These are phyloP conservation scores for Vigna trinervia DNA, from an alignment of 306 rosid genomes.

Conservation along the genomic window DNA sequence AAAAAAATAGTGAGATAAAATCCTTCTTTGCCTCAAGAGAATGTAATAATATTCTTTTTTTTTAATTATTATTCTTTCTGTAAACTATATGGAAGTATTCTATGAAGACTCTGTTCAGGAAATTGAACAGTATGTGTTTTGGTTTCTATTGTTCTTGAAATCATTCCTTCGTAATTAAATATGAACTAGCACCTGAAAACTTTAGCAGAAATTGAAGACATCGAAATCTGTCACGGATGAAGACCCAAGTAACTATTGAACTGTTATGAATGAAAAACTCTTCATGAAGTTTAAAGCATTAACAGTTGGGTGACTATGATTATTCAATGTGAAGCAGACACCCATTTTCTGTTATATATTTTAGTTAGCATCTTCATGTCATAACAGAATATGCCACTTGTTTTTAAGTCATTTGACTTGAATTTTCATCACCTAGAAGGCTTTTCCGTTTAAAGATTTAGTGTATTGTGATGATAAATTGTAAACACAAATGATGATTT, in stretches of 20 bases:
- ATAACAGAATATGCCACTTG: neutral
- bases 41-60: conserved; percentile 14
- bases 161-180: neutral
- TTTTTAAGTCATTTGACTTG: neutral
- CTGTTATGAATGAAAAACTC: neutral
- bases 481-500: neutral
- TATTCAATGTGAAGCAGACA: conserved; percentile 12
- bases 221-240: neutral
- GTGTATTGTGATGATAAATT: conserved; percentile 17
- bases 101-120: conserved; percentile 59
- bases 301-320: conserved; percentile 1
- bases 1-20: neutral
- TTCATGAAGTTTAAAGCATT: conserved; percentile 1
- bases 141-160: neutral
- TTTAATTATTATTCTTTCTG: conserved; percentile 15
- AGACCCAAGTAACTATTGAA: neutral
- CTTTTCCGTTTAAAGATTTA: neutral
- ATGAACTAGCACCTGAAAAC: neutral
- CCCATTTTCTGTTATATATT: conserved; percentile 13
- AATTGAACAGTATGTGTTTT: neutral
- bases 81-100: conserved; percentile 11
- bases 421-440: conserved; percentile 5
- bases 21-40: neutral
- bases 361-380: neutral
- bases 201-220: conserved; percentile 1